Percentiles rank a stretch among this genome's conserved stretches.
phyloP scores from a whole-genome alignment of 495 filamentous ascomycete genomes.

The Daldinia loculata region DNA sequence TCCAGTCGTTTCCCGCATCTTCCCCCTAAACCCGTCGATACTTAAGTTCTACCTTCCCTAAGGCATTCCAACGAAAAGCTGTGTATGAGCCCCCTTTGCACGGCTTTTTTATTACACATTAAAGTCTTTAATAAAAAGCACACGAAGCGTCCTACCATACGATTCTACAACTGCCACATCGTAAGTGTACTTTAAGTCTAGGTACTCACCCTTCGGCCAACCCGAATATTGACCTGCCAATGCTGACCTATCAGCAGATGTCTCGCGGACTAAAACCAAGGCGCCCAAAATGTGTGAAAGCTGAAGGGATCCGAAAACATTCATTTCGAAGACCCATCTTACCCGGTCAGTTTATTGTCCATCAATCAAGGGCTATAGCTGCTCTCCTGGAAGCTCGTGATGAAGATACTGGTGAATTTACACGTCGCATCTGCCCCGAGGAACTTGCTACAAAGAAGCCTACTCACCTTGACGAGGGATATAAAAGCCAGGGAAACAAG shows the following conservation, averaged over 20 bases:
- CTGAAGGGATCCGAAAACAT: not conserved
- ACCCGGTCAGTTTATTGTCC: not conserved
- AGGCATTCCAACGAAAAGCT: not conserved
- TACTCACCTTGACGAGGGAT: not conserved
- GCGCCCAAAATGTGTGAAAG: not conserved
- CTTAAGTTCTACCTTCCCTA: not conserved
- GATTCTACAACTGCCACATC: not conserved
- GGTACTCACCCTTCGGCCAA: not conserved
- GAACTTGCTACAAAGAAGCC: not conserved
- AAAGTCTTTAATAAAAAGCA: not conserved
- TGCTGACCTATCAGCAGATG: not conserved
- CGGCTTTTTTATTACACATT: not conserved
- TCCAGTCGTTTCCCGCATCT: not conserved
- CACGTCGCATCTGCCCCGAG: not conserved
- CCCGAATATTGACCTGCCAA: not conserved
- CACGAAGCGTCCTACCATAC: not conserved
- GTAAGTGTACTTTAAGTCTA: not conserved
- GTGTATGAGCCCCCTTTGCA: not conserved
- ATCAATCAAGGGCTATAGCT: not conserved
- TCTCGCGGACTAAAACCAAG: not conserved
- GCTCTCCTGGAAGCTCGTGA: not conserved
- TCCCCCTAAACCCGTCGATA: not conserved
- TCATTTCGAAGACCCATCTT: no score
- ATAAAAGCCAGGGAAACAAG: not conserved
- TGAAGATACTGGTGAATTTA: not conserved